Evolutionary conservation across 768 basidiomycete species (phyloP), one percentile per base, ranked within the genome.

Genomic region (Lyophyllum decastes): DNA sequence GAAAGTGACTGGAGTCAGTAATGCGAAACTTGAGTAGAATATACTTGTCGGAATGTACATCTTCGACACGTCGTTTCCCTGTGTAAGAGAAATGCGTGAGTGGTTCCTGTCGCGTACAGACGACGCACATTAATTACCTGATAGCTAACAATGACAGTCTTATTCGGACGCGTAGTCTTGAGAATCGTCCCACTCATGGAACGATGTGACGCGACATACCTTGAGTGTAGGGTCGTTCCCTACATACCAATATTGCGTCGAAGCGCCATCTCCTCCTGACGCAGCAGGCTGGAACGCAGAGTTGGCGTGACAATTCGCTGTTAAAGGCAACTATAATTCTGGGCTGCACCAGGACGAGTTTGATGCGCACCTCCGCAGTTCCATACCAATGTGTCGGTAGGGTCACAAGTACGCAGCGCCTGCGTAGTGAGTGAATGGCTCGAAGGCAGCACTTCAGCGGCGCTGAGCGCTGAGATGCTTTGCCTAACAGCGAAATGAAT

Each of bases 191-290:
- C 30, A 16, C 4, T n/a, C 4, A n/a, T 12, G 4, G 38, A 40
- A 4, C 38, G n/a, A 40, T 40, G 38, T 2, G 24, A 24, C 21
- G 25, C 4, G 10, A 34, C 55, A 19, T 30, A 54, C 52, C 35
- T 68, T 59, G 19, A 78, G 67, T 17, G 66, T 64, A 2, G 71
- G 64, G 50, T 78, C 75, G 51, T 70, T 72, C 4, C 78, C 77
- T 11, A 80, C 78, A 70, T 72, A 76, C 78, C 82, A 83, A 55
- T 67, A 80, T 62, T 81, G 78, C 14, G 71, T 63, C 12, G 55
- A 55, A 12, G 52, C 55, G 4, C 79, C 82, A 56, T 82, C 74
- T 10, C 82, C 80, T 0, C 83, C 82, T 17, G 81, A 9, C 4
- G 78, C 80, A 9, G 77, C 68, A 14, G 81, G 80, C 16, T 71